Percentiles rank a stretch among this genome's conserved stretches.
These are phyloP conservation scores for Crithidia acanthocephali DNA, from an alignment of 208 protist genomes.

Conservation along the genomic window DNA sequence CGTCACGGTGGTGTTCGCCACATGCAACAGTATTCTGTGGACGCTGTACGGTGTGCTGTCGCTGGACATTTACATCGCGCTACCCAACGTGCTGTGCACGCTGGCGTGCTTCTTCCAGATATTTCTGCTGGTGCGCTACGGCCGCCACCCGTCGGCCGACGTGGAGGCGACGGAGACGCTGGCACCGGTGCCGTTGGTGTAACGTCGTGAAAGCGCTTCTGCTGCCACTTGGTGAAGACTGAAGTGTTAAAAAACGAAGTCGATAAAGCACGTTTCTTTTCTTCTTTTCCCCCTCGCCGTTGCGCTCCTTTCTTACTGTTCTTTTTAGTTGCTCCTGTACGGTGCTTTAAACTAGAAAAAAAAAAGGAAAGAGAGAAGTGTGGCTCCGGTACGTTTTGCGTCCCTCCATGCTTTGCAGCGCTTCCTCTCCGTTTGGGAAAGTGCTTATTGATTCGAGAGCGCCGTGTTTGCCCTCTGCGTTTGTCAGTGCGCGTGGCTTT, in stretches of 20 bases:
- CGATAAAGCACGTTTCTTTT: background rate
- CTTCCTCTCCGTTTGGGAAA: no score
- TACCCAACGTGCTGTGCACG: conserved; percentile 60
- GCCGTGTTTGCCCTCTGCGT: no score
- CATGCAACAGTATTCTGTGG: conserved; percentile 63
- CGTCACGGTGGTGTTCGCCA: conserved; percentile 47
- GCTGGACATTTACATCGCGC: conserved; percentile 47
- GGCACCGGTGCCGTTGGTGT: conserved; percentile 32
- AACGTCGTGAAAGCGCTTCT: background rate
- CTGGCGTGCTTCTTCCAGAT: conserved; percentile 59
- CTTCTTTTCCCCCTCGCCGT: background rate
- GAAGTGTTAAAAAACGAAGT: no score
- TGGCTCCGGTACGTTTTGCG: background rate
- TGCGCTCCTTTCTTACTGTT: background rate
- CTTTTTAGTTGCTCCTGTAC: background rate
- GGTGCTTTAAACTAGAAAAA: background rate
- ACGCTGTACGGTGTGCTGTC: conserved; percentile 56
- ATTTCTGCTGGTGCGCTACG: conserved; percentile 58
- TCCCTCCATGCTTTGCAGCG: no score
- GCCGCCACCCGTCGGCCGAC: conserved; percentile 28
- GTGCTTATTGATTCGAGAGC: no score
- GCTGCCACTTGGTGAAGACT: no score
- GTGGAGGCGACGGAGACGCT: conserved; percentile 22
- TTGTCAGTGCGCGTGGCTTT: no score
- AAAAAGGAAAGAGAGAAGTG: background rate